Evolutionary conservation across 768 basidiomycete genomes (phyloP), one percentile per base, ranked within the genome.

Genomic region (Gymnopilus junonius): DNA sequence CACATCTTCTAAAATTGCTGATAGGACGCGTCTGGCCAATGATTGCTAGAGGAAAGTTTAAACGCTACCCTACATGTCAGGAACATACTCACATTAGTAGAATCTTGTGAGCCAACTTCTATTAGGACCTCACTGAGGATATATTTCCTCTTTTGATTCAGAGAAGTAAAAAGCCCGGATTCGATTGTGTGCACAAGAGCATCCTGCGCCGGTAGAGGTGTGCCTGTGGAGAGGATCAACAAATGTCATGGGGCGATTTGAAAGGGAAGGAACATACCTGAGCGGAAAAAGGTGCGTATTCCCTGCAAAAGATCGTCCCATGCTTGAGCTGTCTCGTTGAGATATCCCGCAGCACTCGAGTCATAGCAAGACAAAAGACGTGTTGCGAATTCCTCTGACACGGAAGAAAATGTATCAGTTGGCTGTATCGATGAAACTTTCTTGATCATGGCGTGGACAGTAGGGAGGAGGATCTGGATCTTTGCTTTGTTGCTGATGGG

Each of bases 71-170:
- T 3, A 14, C 7, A 51, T 37, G 31, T 59, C 32, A 50, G 56
- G 55, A 51, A 43, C 62, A n/a, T 21, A 37, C 84, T 71, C 64
- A 91, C 91, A 31, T 79, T 71, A 12, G 86, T 81, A 0, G 77
- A 71, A 60, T 84, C 79, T 61, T 80, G 75, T 1, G 77, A 69
- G 1, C 86, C 85, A 34, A 84, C 75, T 14, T 83, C 79, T 27
- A 95, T 71, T n/a, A 95, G 70, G 4, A 83, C 61, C 14, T 82
- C 74, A 63, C 87, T 87, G 2, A 92, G 67, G 56, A 84, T 81
- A 2, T 84, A 71, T 69, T 88, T 84, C 37, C 81, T 86, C 25
- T 86, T 84, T 15, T 80, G 67, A 12, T 73, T 77, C 39, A 96
- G 76, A 37, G 72, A 74, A 2, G 69, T 70, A 69, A 92, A 92